Conservation (phyloP, 2,329 filamentous ascomycete genomes). For the Fusarium agapanthi region DNA sequence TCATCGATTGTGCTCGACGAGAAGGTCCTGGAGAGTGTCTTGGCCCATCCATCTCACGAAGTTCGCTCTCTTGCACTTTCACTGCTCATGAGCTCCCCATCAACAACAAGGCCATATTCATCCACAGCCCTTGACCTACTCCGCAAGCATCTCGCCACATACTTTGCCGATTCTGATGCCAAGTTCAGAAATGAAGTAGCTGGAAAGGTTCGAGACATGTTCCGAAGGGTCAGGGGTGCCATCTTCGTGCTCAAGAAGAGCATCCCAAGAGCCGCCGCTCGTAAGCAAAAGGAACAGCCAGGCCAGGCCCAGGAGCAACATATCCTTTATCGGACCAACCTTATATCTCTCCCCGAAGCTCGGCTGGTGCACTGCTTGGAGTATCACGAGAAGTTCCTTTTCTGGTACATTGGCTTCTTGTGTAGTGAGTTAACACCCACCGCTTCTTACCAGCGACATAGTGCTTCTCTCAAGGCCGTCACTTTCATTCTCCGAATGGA, state of each 20-base stretch:
- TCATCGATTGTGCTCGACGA: conserved; percentile 49
- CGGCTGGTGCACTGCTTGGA: conserved; percentile 52
- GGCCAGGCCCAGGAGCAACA: conserved; percentile 34
- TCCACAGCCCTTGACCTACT: conserved; percentile 69
- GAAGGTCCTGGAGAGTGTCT: conserved; percentile 59
- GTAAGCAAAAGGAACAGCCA: conserved; percentile 46
- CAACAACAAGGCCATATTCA: conserved; percentile 78
- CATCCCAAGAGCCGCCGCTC: conserved; percentile 49
- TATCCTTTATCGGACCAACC: conserved; percentile 51
- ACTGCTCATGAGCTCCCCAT: conserved; percentile 78
- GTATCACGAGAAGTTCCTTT: conserved; percentile 71
- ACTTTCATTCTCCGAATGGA: conserved; percentile 74
- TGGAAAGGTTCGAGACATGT: conserved; percentile 77
- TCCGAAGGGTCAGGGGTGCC: conserved; percentile 76
- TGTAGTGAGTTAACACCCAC: conserved; percentile 78
- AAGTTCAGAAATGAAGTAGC: conserved; percentile 86
- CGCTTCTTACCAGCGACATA: conserved; percentile 89
- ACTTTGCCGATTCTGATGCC: conserved; percentile 86
- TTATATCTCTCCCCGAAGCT: conserved; percentile 50
- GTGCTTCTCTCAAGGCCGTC: conserved; percentile 78
- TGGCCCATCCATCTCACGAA: conserved; percentile 66
- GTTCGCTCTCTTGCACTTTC: conserved; percentile 84
- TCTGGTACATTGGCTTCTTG: conserved; percentile 78
- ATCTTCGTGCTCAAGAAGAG: conserved; percentile 64
- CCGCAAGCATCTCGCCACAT: conserved; percentile 70